phyloP scores from a whole-genome alignment of 2,329 filamentous ascomycete species.

The Arthrobotrys pseudoclavata region DNA sequence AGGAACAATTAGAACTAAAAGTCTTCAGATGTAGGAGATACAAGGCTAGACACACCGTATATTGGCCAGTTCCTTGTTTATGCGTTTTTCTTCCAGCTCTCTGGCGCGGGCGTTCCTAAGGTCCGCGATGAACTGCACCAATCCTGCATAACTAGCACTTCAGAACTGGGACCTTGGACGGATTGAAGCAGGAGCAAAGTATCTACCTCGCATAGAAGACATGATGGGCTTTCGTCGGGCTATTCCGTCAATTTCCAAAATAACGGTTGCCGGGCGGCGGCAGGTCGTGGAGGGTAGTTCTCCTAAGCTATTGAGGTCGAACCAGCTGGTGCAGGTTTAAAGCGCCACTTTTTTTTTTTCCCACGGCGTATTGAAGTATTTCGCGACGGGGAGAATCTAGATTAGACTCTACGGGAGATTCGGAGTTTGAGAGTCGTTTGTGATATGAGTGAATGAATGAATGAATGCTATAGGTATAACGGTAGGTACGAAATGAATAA shows the following conservation, averaged over 20 bases:
- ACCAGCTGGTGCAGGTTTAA: neutral
- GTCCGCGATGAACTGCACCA: slow-evolving; percentile 99
- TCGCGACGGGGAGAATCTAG: slow-evolving; percentile 1
- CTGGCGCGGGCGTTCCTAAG: slow-evolving; percentile 92
- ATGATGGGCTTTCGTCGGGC: slow-evolving; percentile 59
- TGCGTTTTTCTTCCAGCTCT: slow-evolving; percentile 97
- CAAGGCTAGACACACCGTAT: slow-evolving; percentile 75
- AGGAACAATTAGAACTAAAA: slow-evolving; percentile 62
- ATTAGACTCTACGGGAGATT: neutral
- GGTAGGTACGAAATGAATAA: slow-evolving; percentile 25
- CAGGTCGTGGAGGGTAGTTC: slow-evolving; percentile 17
- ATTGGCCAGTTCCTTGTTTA: slow-evolving; percentile 99
- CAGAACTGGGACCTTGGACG: slow-evolving; percentile 22
- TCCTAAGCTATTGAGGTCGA: slow-evolving; percentile 8
- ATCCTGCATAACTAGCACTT: slow-evolving; percentile 69
- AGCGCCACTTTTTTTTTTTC: neutral
- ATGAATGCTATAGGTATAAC: neutral
- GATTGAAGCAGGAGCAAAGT: slow-evolving; percentile 5
- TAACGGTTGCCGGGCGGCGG: slow-evolving; percentile 37
- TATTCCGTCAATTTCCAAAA: slow-evolving; percentile 33
- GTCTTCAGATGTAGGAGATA: neutral
- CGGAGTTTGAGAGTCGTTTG: neutral
- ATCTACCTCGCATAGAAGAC: slow-evolving; percentile 65
- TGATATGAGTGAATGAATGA: neutral
- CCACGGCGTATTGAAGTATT: neutral